Evolutionary conservation across 108 stramenopile genomes (phyloP), one percentile per base, ranked within the genome.

Genomic region (Stephanodiscus minutulus): DNA sequence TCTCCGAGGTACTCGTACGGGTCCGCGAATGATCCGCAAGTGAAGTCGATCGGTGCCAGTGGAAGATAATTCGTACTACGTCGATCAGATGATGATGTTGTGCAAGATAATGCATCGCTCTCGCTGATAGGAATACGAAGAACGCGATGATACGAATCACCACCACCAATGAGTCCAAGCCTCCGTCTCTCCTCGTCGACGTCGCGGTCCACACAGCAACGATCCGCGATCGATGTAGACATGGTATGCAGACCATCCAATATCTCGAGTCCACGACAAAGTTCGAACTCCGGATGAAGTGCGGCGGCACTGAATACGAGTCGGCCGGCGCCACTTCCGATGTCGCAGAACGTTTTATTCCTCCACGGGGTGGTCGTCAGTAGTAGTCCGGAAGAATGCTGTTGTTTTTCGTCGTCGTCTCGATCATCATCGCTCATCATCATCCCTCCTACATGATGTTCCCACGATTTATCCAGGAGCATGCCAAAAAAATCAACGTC

Each of bases 241-340:
- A 75, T 61, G 20, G 83, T 70, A 66, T 89, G 79, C 64, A 93
- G 86, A 17, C 82, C 68, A 52, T 74, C 48, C 41, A 93, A 64
- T 17, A 91, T 70, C 65, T 93, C 92, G 17, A 93, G 66, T 20
- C 92, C 92, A 29, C 80, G 75, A 55, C 85, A 86, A 22, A 83
- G 17, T 65, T 79, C 82, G 85, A 85, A 89, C n/a, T 61, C 50
- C n/a, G 85, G 86, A 82, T 88, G 82, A 53, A 93, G 68, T 5
- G 86, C 85, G 12, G 88, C 90, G 0, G 92, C 90, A 18, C 84
- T 68, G 48, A 93, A 48, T 0, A 93, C 92, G 31, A 93, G 64
- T 62, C 90, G 73, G 33, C 92, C 92, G n/a, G 87, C 84, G 1
- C 92, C 92, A 69, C 83, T 85, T 36, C 92, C 92, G 36, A 89